phyloP scores from a whole-genome alignment of 1,139 yeast genomes.

The Candida freyschussii region DNA sequence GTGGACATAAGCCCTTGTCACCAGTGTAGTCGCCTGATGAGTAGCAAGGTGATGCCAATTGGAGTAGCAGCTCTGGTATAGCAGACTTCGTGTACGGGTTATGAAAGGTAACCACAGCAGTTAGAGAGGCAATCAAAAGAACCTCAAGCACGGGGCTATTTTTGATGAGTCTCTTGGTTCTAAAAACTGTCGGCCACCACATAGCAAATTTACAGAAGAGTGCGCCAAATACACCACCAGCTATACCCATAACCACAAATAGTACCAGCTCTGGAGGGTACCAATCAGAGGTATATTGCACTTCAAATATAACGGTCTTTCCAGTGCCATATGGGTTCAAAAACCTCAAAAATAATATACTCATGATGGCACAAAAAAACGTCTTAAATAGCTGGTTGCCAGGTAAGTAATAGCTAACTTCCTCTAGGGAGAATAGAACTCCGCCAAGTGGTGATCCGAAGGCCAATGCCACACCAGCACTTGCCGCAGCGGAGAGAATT shows the following conservation, averaged over 20 bases:
- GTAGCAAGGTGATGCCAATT: conserved; percentile 50
- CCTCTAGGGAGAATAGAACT: conserved; percentile 56
- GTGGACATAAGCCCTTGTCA: conserved; percentile 41
- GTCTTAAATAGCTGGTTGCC: conserved; percentile 55
- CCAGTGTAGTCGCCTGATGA: conserved; percentile 18
- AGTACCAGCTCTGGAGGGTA: conserved; percentile 42
- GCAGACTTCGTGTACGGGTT: conserved; percentile 52
- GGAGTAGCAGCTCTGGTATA: conserved; percentile 47
- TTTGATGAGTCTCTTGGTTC: conserved; percentile 34
- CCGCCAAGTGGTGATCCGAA: conserved; percentile 70
- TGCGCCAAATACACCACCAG: conserved; percentile 59
- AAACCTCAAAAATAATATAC: conserved; percentile 51
- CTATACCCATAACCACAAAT: conserved; percentile 47
- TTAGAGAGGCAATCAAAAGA: conserved; percentile 40
- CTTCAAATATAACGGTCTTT: conserved; percentile 54
- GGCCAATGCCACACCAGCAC: conserved; percentile 62
- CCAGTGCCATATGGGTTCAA: conserved; percentile 63
- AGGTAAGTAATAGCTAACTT: conserved; percentile 55
- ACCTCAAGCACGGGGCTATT: conserved; percentile 47
- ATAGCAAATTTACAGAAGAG: conserved; percentile 43
- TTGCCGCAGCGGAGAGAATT: conserved; percentile 54
- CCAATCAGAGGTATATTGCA: conserved; percentile 55
- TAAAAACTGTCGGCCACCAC: conserved; percentile 46
- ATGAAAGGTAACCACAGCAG: conserved; percentile 47
- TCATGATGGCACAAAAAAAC: conserved; percentile 56